Conservation (phyloP, 2,329 filamentous ascomycete genomes). For the Colletotrichum sojae region DNA sequence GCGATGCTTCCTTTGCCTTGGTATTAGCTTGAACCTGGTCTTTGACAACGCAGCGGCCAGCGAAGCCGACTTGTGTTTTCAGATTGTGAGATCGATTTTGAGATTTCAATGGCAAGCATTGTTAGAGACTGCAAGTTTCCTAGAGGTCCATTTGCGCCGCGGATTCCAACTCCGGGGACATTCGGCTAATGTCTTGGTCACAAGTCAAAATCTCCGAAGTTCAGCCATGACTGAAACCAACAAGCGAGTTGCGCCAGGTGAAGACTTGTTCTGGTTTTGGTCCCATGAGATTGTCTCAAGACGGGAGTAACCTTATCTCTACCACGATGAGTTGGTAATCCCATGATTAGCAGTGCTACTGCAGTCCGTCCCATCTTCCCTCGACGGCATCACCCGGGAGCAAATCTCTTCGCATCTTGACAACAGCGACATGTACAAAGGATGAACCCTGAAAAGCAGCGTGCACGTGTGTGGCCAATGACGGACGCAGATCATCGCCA, state of each 20-base stretch:
- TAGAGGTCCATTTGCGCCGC: too few species aligned
- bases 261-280: not conserved
- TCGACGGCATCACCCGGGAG: slow-evolving; percentile 5
- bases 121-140: too few species aligned
- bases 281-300: not conserved
- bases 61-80: too few species aligned
- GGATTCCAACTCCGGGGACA: too few species aligned
- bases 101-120: too few species aligned
- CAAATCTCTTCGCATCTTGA: not conserved
- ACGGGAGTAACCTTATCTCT: not conserved
- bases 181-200: too few species aligned
- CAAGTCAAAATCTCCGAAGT: too few species aligned
- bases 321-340: not conserved
- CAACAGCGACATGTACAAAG: slow-evolving; percentile 6
- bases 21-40: not conserved
- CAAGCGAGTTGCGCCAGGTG: too few species aligned
- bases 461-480: slow-evolving; percentile 18
- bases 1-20: not conserved
- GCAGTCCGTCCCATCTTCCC: slow-evolving; percentile 2
- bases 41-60: not conserved
- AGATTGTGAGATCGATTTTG: not conserved
- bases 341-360: not conserved
- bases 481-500: slow-evolving; percentile 21
- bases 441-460: slow-evolving; percentile 5
- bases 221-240: too few species aligned